phyloP scores from a whole-genome alignment of 768 basidiomycete species.

The Saitozyma podzolica region DNA sequence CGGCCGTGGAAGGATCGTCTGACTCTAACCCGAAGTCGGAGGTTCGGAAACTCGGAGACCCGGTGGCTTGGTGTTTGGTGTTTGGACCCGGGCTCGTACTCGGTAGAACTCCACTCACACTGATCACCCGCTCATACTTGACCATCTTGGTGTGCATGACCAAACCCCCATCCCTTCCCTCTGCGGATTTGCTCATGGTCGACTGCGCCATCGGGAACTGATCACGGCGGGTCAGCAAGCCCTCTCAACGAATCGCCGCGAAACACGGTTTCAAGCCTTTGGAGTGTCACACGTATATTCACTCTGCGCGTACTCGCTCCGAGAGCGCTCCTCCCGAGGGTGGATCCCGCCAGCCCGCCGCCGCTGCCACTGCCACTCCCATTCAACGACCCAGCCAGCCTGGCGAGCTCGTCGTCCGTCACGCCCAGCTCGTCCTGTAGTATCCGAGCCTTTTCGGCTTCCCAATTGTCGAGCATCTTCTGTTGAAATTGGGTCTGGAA shows the following conservation, averaged over 20 bases:
- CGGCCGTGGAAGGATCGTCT: too few relatives aligned
- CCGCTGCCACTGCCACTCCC: background rate
- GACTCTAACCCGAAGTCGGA: too few relatives aligned
- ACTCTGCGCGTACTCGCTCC: slow-evolving; percentile 40
- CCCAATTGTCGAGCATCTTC: slow-evolving; percentile 43
- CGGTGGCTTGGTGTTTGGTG: background rate
- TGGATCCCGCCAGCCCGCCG: slow-evolving; percentile 16
- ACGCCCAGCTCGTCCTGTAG: slow-evolving; percentile 47
- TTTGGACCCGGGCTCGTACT: background rate
- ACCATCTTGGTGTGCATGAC: slow-evolving; percentile 63
- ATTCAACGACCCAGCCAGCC: slow-evolving; percentile 11
- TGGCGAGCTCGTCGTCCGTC: slow-evolving; percentile 39
- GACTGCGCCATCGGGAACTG: slow-evolving; percentile 43
- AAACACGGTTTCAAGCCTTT: too few relatives aligned
- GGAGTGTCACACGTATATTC: slow-evolving; percentile 6
- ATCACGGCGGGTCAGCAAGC: slow-evolving; percentile 4
- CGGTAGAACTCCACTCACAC: slow-evolving; percentile 61
- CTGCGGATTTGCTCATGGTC: slow-evolving; percentile 15
- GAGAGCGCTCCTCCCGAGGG: slow-evolving; percentile 32
- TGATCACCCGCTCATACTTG: slow-evolving; percentile 82
- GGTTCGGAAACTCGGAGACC: too few relatives aligned
- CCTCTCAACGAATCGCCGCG: too few relatives aligned
- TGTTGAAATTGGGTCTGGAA: slow-evolving; percentile 45
- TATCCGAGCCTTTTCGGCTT: slow-evolving; percentile 37
- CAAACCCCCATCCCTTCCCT: slow-evolving; percentile 35